Percentiles rank a stretch among this genome's conserved stretches.
Evolutionary conservation across 192 early-diverging fungal genomes (phyloP).

Genomic region (Coemansia sp.): DNA sequence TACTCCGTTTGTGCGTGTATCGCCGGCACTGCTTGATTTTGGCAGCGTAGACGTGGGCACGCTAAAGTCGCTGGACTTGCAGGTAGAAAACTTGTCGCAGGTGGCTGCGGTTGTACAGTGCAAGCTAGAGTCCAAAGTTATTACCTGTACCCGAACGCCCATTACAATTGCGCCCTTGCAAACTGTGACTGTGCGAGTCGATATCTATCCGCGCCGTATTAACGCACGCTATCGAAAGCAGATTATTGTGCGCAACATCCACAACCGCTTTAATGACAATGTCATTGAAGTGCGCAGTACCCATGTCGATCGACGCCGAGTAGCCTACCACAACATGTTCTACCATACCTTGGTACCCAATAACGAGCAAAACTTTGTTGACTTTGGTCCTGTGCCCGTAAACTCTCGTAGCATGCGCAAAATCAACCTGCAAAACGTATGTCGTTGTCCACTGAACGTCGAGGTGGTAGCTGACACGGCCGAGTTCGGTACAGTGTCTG

Average conservation of each 20-base stretch:
- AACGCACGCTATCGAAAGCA: constrained; percentile 97
- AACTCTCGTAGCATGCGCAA: constrained; percentile 75
- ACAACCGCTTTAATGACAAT: constrained; percentile 86
- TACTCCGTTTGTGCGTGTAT: constrained; percentile 87
- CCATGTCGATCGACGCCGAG: constrained; percentile 94
- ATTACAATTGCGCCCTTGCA: constrained; percentile 72
- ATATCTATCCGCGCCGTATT: constrained; percentile 96
- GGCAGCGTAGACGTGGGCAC: constrained; percentile 95
- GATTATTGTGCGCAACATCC: constrained; percentile 86
- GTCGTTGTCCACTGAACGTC: constrained; percentile 37
- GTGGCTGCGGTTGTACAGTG: constrained; percentile 80
- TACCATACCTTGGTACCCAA: constrained; percentile 82
- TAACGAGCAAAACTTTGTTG: constrained; percentile 87
- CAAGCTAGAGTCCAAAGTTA: constrained; percentile 87
- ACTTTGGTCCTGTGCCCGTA: constrained; percentile 88
- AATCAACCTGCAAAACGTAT: constrained; percentile 85
- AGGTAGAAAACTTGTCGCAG: constrained; percentile 82
- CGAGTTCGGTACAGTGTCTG: constrained; percentile 3
- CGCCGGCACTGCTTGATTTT: constrained; percentile 84
- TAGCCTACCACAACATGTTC: constrained; percentile 95
- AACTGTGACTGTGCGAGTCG: constrained; percentile 76
- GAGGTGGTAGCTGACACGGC: constrained; percentile 45
- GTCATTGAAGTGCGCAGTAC: constrained; percentile 88
- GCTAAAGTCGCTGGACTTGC: constrained; percentile 79
- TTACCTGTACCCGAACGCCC: constrained; percentile 72